Percentiles rank a stretch among this genome's conserved stretches.
Evolutionary conservation across 208 protist genomes (phyloP).

Genomic region (Leptomonas seymouri): DNA sequence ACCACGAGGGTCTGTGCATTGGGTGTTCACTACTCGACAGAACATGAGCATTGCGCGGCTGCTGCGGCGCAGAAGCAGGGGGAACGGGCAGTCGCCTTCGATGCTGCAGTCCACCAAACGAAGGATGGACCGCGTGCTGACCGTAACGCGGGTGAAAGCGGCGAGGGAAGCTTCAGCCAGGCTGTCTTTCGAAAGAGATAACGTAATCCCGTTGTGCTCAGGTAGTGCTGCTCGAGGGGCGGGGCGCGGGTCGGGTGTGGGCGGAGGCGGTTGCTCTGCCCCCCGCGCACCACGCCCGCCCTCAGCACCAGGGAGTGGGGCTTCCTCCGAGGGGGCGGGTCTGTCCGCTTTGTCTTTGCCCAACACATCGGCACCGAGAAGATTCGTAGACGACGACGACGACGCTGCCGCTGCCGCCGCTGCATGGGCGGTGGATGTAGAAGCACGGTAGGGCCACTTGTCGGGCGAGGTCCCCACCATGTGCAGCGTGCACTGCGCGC

Average conservation of each 20-base stretch:
- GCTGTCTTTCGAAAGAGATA: constrained; percentile 13
- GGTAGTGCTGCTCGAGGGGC: too few relatives aligned
- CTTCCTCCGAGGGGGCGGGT: too few relatives aligned
- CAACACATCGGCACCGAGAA: too few relatives aligned
- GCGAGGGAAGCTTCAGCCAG: constrained; percentile 12
- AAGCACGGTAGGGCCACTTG: constrained; percentile 23
- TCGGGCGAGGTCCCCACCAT: constrained; percentile 21
- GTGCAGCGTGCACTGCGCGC: constrained; percentile 30
- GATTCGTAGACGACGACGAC: too few relatives aligned
- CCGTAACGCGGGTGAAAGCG: constrained; percentile 7
- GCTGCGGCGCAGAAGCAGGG: constrained; percentile 7
- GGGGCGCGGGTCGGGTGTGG: too few relatives aligned
- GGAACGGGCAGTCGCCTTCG: background rate
- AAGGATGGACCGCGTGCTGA: background rate
- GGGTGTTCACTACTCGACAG: constrained; percentile 11
- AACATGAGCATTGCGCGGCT: constrained; percentile 9
- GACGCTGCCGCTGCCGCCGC: background rate
- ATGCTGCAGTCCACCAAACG: constrained; percentile 19
- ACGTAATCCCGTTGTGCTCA: constrained; percentile 12
- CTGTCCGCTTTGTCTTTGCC: too few relatives aligned
- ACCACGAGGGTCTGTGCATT: background rate
- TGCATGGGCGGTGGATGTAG: too few relatives aligned
- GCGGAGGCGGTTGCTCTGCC: too few relatives aligned
- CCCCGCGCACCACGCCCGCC: too few relatives aligned
- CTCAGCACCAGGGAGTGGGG: too few relatives aligned